Evolutionary conservation across 805 yeast species (phyloP).

Genomic region (Isabelozyma heimii): DNA sequence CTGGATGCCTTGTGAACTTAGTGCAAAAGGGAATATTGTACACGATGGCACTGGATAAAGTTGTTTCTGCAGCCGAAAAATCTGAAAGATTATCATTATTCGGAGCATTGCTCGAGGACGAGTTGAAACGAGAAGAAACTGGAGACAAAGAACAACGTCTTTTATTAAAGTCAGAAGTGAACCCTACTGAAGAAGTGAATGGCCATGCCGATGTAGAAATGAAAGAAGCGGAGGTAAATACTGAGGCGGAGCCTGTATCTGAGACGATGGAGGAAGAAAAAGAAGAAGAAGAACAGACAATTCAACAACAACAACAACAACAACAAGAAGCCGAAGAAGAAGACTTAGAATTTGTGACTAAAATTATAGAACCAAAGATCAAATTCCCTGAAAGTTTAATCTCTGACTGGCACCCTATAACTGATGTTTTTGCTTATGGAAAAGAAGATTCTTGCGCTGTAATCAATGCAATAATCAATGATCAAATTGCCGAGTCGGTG

Average conservation of each 20-base stretch:
- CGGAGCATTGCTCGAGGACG: constrained; percentile 50
- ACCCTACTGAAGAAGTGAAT: too few relatives aligned
- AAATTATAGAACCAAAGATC: constrained; percentile 35
- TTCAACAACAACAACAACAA: neutral
- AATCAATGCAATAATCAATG: constrained; percentile 34
- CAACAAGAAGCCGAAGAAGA: neutral
- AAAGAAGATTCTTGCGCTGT: constrained; percentile 46
- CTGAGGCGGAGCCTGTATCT: too few relatives aligned
- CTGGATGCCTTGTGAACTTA: constrained; percentile 77
- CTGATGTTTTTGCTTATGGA: constrained; percentile 54
- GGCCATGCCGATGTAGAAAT: constrained; percentile 4
- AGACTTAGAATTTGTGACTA: constrained; percentile 19
- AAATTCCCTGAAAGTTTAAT: constrained; percentile 44
- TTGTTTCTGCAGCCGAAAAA: constrained; percentile 16
- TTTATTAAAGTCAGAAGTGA: constrained; percentile 8
- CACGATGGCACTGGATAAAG: constrained; percentile 63
- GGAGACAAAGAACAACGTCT: constrained; percentile 4
- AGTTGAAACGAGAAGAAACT: constrained; percentile 11
- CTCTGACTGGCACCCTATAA: constrained; percentile 56
- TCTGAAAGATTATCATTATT: constrained; percentile 44
- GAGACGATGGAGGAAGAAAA: neutral
- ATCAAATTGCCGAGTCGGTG: constrained; percentile 26
- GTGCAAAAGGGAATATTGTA: constrained; percentile 85
- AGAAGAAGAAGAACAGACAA: neutral
- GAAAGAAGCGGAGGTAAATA: constrained; percentile 1